Conservation (phyloP, 2,329 filamentous ascomycete genomes). For the Clarireedia homoeocarpa region DNA sequence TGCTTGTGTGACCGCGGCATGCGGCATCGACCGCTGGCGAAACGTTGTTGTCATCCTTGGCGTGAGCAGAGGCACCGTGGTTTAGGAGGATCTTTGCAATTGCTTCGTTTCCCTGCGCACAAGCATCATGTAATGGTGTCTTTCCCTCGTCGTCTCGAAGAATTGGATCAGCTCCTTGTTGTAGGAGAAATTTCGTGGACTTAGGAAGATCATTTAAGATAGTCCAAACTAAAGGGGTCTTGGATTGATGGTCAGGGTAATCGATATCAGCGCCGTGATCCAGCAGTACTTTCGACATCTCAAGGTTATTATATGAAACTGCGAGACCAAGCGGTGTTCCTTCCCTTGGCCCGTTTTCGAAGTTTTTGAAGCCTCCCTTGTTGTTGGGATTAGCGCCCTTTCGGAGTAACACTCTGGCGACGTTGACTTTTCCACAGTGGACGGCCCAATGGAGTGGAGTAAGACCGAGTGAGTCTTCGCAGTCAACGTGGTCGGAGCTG, state of each 20-base stretch:
- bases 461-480: slow-evolving; percentile 7
- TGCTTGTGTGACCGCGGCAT: not conserved
- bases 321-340: slow-evolving; percentile 3
- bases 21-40: not conserved
- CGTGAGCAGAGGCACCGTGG: not conserved
- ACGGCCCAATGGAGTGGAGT: slow-evolving; percentile 8
- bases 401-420: slow-evolving; percentile 2
- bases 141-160: slow-evolving; percentile 2
- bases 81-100: slow-evolving; percentile 6
- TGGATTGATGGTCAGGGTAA: slow-evolving; percentile 6
- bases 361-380: not conserved
- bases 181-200: slow-evolving; percentile 15
- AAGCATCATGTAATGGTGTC: slow-evolving; percentile 6
- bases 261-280: slow-evolving; percentile 2
- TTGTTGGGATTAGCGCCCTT: slow-evolving; percentile 8
- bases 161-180: slow-evolving; percentile 5
- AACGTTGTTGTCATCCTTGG: slow-evolving; percentile 1
- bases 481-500: slow-evolving; percentile 4
- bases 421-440: slow-evolving; percentile 1
- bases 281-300: slow-evolving; percentile 7
- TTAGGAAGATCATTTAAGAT: slow-evolving; percentile 4
- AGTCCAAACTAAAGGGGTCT: slow-evolving; percentile 5
- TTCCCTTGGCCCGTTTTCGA: slow-evolving; percentile 3
- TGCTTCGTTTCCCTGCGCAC: not conserved
- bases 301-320: slow-evolving; percentile 8